A percentile compares a stretch with the other conserved stretches of the same genome.
Evolutionary conservation across 306 rosid genomes (phyloP).

Genomic region (Nissolia schottii): DNA sequence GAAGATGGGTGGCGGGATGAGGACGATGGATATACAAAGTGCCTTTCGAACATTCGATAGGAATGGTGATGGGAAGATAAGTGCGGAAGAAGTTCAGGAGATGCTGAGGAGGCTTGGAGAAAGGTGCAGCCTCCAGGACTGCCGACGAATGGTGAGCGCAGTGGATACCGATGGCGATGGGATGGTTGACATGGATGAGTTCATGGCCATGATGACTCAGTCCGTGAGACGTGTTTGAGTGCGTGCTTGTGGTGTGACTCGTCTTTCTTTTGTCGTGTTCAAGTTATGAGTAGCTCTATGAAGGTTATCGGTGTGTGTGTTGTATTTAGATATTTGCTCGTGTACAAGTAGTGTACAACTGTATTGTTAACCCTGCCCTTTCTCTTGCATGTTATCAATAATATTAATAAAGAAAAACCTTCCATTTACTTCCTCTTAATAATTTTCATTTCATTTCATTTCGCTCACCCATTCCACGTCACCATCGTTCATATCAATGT

Average conservation of each 20-base stretch:
- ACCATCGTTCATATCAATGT: no score
- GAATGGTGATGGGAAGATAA: constrained; percentile 80
- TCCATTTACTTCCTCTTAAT: no score
- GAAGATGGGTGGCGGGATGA: constrained; percentile 63
- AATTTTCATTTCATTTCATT: no score
- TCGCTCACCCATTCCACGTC: no score
- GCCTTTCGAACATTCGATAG: constrained; percentile 62
- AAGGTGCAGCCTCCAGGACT: constrained; percentile 62
- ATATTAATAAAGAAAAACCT: neutral
- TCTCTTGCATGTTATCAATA: neutral
- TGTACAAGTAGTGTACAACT: neutral
- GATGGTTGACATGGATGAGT: constrained; percentile 77
- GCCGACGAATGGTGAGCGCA: constrained; percentile 66
- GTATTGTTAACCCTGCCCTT: neutral
- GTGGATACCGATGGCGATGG: constrained; percentile 85
- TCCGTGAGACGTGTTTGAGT: constrained; percentile 29
- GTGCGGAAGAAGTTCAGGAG: constrained; percentile 69
- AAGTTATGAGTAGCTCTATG: neutral
- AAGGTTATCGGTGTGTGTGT: neutral
- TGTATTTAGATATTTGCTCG: neutral
- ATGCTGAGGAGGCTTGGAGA: constrained; percentile 67
- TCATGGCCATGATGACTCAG: constrained; percentile 75
- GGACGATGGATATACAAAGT: constrained; percentile 47
- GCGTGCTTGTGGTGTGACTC: neutral
- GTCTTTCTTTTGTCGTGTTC: neutral